Base-by-base conservation (phyloP, 2,329 filamentous ascomycete genomes). In the Pseudogymnoascus sp. region DNA sequence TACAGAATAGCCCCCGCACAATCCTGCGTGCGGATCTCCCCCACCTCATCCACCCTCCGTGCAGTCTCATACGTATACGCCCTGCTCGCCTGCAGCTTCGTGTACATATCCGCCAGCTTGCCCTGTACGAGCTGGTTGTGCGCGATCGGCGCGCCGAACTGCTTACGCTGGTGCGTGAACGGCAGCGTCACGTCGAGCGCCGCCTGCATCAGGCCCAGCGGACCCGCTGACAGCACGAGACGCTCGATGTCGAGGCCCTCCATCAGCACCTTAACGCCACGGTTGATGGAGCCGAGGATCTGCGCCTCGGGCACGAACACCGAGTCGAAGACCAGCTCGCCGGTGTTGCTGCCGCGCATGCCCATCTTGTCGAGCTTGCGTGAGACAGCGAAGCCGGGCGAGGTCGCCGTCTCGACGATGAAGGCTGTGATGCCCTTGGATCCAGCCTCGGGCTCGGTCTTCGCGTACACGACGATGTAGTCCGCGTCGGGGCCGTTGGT, bases 401-500 rank as follows among this genome's bases (percentile, higher is more conserved):
- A 77, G 37, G 83, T 79, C 8, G 75, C 71, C 62, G 80, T 82
- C 69, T 96, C 88, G 40, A 97, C 90, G 36, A 99, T 82, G 78
- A 97, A 97, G 6, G 93, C 93, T 0, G 93, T 96, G 75, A 99
- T 96, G 63, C 95, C 95, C 77, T 93, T 96, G 67, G 88, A 91
- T 1, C 80, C 91, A 65, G 84, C 87, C 11, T 88, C 83, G 0
- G 93, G 93, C 64, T 88, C 83, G 0, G 93, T 97, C 81, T 97
- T 97, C 62, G 93, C 93, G 75, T 99, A 99, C n/a, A 99, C 92
- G 62, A 99, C 86, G 63, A 97, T 87, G 43, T 89, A 82, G 75
- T 96, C 85, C n/a, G 95, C 95, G 73, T 97, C 93, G 0, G 93
- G 93, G 3, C 93, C 91, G 76, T 99, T 99, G 66, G 93, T 99